phyloP scores from a whole-genome alignment of 345 rosid species.

The Ceriops zippeliana region DNA sequence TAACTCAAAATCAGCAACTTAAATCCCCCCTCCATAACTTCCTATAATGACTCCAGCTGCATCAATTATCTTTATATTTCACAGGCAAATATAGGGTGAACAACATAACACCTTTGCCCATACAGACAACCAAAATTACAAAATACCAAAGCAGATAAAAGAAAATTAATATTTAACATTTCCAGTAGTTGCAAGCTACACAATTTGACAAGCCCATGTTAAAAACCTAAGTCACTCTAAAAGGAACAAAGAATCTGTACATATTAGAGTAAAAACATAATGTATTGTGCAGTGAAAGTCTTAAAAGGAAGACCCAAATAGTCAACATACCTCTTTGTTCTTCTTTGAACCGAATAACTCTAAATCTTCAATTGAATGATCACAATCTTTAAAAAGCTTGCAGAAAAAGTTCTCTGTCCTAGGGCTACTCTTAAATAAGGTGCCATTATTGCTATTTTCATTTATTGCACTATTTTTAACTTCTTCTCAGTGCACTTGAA shows the following conservation, averaged over 20 bases:
- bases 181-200: not conserved
- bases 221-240: no score
- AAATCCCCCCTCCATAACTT: no score
- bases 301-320: no score
- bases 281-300: not conserved
- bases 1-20: no score
- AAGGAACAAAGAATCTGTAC: no score
- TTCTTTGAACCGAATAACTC: constrained; percentile 80
- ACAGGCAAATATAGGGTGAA: not conserved
- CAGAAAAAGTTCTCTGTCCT: constrained; percentile 96
- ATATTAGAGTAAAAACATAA: not conserved
- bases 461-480: constrained; percentile 41
- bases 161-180: no score
- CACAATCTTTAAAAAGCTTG: constrained; percentile 92
- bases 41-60: no score
- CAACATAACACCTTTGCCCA: not conserved
- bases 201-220: no score
- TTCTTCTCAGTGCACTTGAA: constrained; percentile 95
- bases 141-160: not conserved
- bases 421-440: constrained; percentile 79
- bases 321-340: constrained; percentile 63
- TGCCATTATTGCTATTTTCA: constrained; percentile 31
- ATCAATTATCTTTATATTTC: not conserved
- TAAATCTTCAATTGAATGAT: constrained; percentile 87
- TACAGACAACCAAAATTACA: not conserved